Evolutionary conservation across 139 green algal species (phyloP).

Genomic region (Tetradesmus obliquus): DNA sequence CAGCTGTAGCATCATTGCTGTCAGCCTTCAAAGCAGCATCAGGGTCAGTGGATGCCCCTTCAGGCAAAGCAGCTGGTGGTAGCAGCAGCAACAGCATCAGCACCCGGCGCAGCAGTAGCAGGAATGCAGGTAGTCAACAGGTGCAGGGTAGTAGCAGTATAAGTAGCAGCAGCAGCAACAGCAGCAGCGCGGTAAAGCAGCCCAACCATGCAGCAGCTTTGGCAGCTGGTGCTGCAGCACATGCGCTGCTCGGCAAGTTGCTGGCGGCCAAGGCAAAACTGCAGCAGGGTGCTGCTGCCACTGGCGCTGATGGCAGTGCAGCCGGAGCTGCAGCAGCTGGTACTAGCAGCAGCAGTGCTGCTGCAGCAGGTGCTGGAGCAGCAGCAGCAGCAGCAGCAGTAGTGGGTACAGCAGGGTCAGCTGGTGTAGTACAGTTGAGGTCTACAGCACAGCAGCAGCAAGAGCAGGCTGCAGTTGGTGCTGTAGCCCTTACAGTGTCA

Average conservation of each 20-base stretch:
- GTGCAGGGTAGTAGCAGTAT: background rate
- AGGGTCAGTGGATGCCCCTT: background rate
- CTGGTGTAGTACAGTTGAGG: background rate
- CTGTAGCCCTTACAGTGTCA: too few species aligned
- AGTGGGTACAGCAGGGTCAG: background rate
- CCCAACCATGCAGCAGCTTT: slow-evolving; percentile 16
- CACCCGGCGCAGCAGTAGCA: background rate
- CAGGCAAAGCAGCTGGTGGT: background rate
- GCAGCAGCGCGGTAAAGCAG: background rate
- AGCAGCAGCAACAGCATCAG: slow-evolving; percentile 7
- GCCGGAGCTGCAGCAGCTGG: background rate
- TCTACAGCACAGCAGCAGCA: background rate
- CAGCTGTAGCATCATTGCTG: background rate
- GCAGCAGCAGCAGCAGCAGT: background rate
- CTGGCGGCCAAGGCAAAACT: background rate
- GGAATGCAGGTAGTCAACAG: background rate
- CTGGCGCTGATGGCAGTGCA: background rate
- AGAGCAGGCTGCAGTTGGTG: background rate
- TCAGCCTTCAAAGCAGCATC: background rate
- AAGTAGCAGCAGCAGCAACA: slow-evolving; percentile 1
- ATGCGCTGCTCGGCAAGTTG: slow-evolving; percentile 8
- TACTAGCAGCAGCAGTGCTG: background rate
- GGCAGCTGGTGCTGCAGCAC: slow-evolving; percentile 19
- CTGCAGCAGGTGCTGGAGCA: background rate
- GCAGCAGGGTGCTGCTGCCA: background rate